Conservation (phyloP, 192 early-diverging fungal genomes). For the Coemansia sp. region DNA sequence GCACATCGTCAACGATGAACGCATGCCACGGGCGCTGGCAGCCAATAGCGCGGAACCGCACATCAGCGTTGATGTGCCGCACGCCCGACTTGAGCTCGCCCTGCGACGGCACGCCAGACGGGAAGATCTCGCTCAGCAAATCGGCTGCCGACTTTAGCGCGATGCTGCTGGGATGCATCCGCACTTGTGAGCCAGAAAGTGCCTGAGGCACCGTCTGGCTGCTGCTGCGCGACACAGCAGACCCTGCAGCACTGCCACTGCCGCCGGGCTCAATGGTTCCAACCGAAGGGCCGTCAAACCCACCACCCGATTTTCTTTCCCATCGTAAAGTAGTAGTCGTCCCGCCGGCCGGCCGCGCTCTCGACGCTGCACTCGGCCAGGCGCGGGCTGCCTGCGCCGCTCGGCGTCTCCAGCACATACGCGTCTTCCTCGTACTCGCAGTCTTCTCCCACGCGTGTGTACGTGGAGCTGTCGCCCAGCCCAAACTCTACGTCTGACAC, state of each 20-base stretch:
- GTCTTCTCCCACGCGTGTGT: slow-evolving; percentile 1
- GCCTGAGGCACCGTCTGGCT: slow-evolving; percentile 11
- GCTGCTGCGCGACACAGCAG: slow-evolving; percentile 5
- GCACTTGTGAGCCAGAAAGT: not conserved
- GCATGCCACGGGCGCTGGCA: slow-evolving; percentile 38
- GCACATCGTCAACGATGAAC: slow-evolving; percentile 39
- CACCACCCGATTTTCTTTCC: slow-evolving; percentile 57
- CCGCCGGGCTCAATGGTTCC: slow-evolving; percentile 25
- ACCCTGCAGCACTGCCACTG: slow-evolving; percentile 24
- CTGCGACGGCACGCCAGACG: slow-evolving; percentile 45
- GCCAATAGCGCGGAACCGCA: slow-evolving; percentile 16
- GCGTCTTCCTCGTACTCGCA: slow-evolving; percentile 13
- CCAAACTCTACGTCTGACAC: slow-evolving; percentile 2
- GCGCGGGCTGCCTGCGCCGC: slow-evolving; percentile 1
- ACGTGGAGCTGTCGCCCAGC: slow-evolving; percentile 1
- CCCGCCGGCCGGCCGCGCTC: slow-evolving; percentile 38
- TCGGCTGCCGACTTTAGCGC: slow-evolving; percentile 29
- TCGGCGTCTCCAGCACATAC: slow-evolving; percentile 8
- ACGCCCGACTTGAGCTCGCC: slow-evolving; percentile 34
- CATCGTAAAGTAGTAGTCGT: slow-evolving; percentile 53
- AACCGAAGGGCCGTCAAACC: slow-evolving; percentile 50
- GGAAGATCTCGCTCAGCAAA: slow-evolving; percentile 40
- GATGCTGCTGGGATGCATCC: not conserved
- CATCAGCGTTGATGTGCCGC: slow-evolving; percentile 16
- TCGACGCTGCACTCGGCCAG: slow-evolving; percentile 49